Evolutionary conservation across 495 filamentous ascomycete genomes (phyloP).

Genomic region (Penicillium ucsense): DNA sequence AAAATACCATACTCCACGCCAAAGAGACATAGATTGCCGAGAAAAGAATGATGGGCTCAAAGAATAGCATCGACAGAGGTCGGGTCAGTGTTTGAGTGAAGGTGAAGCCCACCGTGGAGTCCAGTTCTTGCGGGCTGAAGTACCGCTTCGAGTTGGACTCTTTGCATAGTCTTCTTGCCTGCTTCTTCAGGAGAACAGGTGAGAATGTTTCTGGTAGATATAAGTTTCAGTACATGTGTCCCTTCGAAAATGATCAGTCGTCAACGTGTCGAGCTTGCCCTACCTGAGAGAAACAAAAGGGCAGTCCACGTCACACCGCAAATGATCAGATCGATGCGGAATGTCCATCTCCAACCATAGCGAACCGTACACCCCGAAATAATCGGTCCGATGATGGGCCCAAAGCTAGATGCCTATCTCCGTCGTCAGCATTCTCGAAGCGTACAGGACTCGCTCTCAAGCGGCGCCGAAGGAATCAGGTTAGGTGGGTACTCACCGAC

Average conservation of each 20-base stretch:
- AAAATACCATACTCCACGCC: constrained; percentile 63
- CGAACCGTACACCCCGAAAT: constrained; percentile 52
- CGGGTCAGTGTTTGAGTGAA: constrained; percentile 37
- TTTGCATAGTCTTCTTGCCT: constrained; percentile 55
- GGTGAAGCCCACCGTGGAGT: constrained; percentile 29
- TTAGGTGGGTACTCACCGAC: constrained; percentile 39
- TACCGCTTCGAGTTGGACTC: constrained; percentile 39
- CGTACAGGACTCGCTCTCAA: neutral
- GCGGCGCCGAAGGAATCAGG: neutral
- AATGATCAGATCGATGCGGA: constrained; percentile 53
- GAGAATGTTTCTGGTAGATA: constrained; percentile 51
- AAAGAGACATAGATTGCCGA: constrained; percentile 60
- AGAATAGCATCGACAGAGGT: constrained; percentile 36
- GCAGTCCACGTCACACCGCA: constrained; percentile 36
- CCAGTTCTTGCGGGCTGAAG: constrained; percentile 30
- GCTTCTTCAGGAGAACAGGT: constrained; percentile 53
- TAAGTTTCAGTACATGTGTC: neutral
- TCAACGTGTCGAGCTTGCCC: constrained; percentile 2
- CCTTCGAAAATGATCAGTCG: neutral
- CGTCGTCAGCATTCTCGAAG: neutral
- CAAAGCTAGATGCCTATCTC: constrained; percentile 50
- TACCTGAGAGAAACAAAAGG: constrained; percentile 38
- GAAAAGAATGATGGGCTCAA: constrained; percentile 57
- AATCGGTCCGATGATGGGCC: constrained; percentile 57
- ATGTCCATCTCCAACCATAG: constrained; percentile 58